Evolutionary conservation across 176 grass and related monocot genomes (phyloP).

Genomic region (Areca catechu): DNA sequence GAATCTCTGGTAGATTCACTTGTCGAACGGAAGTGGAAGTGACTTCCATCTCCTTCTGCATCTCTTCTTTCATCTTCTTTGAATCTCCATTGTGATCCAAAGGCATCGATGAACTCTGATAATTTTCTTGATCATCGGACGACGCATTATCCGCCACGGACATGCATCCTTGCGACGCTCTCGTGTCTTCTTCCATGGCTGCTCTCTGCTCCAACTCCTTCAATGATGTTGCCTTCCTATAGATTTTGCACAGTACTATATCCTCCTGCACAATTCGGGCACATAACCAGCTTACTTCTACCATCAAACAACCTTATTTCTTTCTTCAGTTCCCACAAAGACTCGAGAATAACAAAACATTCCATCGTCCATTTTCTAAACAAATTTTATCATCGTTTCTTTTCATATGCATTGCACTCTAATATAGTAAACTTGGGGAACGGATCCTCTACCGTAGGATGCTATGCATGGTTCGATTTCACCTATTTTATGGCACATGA

Average conservation of each 20-base stretch:
- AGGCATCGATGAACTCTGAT: slow-evolving; percentile 11
- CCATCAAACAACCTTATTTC: too few species aligned
- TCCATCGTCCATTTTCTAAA: too few species aligned
- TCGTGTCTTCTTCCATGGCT: slow-evolving; percentile 27
- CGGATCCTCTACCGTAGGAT: too few species aligned
- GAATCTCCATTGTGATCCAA: not conserved
- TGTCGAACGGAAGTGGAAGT: slow-evolving; percentile 21
- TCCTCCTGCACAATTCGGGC: slow-evolving; percentile 29
- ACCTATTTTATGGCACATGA: too few species aligned
- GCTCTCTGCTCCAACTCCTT: slow-evolving; percentile 80
- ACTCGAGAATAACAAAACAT: too few species aligned
- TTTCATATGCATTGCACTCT: too few species aligned
- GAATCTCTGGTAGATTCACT: slow-evolving; percentile 29
- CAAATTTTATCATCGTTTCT: too few species aligned
- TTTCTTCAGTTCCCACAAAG: too few species aligned
- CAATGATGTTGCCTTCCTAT: slow-evolving; percentile 69
- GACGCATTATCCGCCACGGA: slow-evolving; percentile 22
- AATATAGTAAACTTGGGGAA: too few species aligned
- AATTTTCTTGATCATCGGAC: slow-evolving; percentile 35
- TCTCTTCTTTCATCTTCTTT: slow-evolving; percentile 12
- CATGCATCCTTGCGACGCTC: slow-evolving; percentile 13
- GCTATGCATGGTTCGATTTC: too few species aligned
- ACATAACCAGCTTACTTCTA: too few species aligned
- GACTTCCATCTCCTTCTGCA: slow-evolving; percentile 30
- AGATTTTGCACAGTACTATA: slow-evolving; percentile 86